phyloP scores from a whole-genome alignment of 768 basidiomycete species.

The Pholiota conissans region DNA sequence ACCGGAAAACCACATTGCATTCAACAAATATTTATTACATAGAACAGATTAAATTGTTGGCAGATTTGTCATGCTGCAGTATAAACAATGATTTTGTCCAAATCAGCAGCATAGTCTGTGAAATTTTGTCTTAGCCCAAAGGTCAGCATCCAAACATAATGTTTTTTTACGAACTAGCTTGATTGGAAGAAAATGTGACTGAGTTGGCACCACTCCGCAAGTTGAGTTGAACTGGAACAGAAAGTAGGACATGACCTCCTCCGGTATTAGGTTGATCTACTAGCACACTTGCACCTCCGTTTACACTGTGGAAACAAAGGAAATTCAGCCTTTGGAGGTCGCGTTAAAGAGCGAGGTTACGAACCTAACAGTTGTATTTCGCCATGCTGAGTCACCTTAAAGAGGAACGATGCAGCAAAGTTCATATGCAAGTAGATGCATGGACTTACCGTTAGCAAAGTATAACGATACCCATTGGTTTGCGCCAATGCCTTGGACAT shows the following conservation, averaged over 20 bases:
- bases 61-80: no score
- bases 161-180: slow-evolving; percentile 42
- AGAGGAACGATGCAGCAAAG: no score
- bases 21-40: not conserved
- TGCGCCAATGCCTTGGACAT: slow-evolving; percentile 52
- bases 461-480: slow-evolving; percentile 63
- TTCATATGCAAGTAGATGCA: not conserved
- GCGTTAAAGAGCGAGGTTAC: slow-evolving; percentile 4
- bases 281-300: slow-evolving; percentile 51
- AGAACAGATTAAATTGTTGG: no score
- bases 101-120: slow-evolving; percentile 57
- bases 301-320: slow-evolving; percentile 39
- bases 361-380: slow-evolving; percentile 60
- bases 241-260: slow-evolving; percentile 50
- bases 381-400: slow-evolving; percentile 54
- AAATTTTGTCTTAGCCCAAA: no score
- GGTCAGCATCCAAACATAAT: not conserved
- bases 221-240: slow-evolving; percentile 54
- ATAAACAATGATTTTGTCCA: slow-evolving; percentile 64
- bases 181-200: slow-evolving; percentile 47
- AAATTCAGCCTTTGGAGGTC: no score
- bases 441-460: slow-evolving; percentile 49
- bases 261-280: slow-evolving; percentile 62
- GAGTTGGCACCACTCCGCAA: slow-evolving; percentile 52
- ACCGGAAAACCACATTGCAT: not conserved